Percentiles rank a stretch among this genome's conserved stretches.
These are phyloP conservation scores for Triangularia verruculosa DNA, from an alignment of 2,329 filamentous ascomycete species.

Conservation along the genomic window DNA sequence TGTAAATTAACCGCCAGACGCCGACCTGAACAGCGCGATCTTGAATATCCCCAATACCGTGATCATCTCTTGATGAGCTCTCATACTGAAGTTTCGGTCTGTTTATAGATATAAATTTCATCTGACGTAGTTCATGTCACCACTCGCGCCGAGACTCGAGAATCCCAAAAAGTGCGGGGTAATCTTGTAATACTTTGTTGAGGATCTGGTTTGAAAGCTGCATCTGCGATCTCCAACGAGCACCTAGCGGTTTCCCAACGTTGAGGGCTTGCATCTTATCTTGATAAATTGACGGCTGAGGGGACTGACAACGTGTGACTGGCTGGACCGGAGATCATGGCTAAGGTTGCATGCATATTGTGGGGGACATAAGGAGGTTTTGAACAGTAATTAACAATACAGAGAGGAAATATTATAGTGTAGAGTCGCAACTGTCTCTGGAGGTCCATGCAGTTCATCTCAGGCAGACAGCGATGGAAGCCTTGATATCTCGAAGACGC, in stretches of 20 bases:
- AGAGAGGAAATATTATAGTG: background rate
- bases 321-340: background rate
- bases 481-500: background rate
- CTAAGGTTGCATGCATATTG: constrained; percentile 2
- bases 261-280: background rate
- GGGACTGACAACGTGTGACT: background rate
- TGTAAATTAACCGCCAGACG: background rate
- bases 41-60: no score
- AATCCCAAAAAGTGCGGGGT: background rate
- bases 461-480: background rate
- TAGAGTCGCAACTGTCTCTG: background rate
- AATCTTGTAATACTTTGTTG: background rate
- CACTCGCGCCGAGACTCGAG: background rate
- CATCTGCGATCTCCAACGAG: background rate
- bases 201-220: background rate
- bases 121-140: background rate
- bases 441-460: background rate
- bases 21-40: background rate
- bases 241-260: background rate
- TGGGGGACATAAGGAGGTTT: background rate
- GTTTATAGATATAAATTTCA: no score
- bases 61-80: no score
- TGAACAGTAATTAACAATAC: background rate
- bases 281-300: background rate
- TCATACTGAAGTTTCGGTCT: no score